phyloP scores from a whole-genome alignment of 148 eudicot species.

The Nyssa sinensis region DNA sequence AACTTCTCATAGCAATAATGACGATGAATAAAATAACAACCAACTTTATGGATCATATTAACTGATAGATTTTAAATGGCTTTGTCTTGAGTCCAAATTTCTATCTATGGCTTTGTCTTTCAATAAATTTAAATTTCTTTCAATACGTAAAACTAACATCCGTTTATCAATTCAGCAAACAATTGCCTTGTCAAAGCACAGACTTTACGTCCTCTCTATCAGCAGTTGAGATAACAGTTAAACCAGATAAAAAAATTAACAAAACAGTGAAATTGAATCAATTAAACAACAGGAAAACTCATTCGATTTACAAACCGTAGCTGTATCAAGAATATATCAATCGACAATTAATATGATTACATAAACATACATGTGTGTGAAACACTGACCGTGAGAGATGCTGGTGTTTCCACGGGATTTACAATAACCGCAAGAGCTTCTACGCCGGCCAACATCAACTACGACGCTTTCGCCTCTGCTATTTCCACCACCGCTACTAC shows the following conservation, averaged over 20 bases:
- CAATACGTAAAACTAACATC: not conserved
- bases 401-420: slow-evolving; percentile 67
- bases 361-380: not conserved
- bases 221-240: not conserved
- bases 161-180: not conserved
- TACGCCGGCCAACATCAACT: slow-evolving; percentile 62
- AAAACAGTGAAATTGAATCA: not conserved
- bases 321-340: not conserved
- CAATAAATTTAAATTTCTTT: not conserved
- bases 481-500: slow-evolving; percentile 22
- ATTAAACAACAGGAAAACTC: not conserved
- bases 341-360: not conserved
- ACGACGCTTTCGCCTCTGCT: slow-evolving; percentile 52
- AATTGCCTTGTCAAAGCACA: not conserved
- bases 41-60: not conserved
- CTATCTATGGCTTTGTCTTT: not conserved
- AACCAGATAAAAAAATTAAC: not conserved
- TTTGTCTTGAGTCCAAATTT: not conserved
- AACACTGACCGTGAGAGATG: slow-evolving; percentile 66
- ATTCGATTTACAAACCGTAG: not conserved
- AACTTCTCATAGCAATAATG: not conserved
- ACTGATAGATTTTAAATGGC: not conserved
- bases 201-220: not conserved
- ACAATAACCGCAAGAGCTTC: slow-evolving; percentile 83
- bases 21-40: too few relatives aligned